Conservation (phyloP, 2,329 filamentous ascomycete genomes). For the Pseudogymnoascus sp. region DNA sequence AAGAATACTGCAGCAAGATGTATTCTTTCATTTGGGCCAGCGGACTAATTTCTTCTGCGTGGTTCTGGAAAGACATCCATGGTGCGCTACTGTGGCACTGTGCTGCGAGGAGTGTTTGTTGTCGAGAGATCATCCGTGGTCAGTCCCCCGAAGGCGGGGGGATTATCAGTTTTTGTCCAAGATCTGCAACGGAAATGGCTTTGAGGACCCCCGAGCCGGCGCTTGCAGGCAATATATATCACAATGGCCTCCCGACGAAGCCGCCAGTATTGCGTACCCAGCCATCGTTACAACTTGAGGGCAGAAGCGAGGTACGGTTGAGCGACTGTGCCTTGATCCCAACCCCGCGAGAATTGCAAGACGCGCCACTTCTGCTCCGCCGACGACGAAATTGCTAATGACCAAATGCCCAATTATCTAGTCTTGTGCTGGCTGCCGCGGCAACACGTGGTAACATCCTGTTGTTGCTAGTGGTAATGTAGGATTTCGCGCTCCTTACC, state of each 20-base stretch:
- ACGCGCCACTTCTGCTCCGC: neutral
- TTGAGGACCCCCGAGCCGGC: neutral
- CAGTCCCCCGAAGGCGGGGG: neutral
- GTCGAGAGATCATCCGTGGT: neutral
- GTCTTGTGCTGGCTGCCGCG: neutral
- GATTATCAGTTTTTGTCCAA: neutral
- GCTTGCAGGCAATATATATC: constrained; percentile 9
- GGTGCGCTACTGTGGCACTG: neutral
- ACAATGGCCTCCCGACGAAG: constrained; percentile 4
- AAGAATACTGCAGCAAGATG: neutral
- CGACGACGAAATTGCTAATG: neutral
- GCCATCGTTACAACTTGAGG: neutral
- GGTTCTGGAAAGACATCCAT: neutral
- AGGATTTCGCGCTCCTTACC: neutral
- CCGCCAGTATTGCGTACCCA: constrained; percentile 1
- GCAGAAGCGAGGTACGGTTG: neutral
- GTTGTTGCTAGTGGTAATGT: neutral
- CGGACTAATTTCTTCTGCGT: constrained; percentile 2
- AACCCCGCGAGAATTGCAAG: neutral
- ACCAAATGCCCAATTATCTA: neutral
- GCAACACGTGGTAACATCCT: neutral
- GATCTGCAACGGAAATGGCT: constrained; percentile 6
- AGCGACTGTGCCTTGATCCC: neutral
- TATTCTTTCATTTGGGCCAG: neutral
- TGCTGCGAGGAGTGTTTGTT: neutral